Conservation (phyloP, 23 red algal genomes). For the Gracilaria vermiculophylla region DNA sequence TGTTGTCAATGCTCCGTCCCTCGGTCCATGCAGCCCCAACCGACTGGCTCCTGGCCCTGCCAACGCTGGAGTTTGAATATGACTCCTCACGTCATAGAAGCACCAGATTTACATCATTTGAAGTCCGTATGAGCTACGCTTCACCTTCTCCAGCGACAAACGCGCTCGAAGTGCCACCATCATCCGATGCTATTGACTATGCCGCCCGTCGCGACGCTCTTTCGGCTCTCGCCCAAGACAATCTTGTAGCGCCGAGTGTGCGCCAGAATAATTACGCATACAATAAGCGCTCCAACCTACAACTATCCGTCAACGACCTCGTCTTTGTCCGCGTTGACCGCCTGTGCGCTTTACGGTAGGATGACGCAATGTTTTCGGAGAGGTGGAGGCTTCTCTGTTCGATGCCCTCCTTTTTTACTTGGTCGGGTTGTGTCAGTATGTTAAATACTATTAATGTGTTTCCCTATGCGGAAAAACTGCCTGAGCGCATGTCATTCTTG, state of each 20-base stretch:
- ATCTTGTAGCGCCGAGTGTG: neutral
- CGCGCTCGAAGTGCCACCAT: neutral
- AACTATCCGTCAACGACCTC: neutral
- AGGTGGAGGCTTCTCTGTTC: no score
- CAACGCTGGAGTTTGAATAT: constrained; percentile 20
- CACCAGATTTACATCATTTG: neutral
- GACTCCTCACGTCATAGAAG: neutral
- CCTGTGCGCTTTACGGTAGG: no score
- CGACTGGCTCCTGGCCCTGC: neutral
- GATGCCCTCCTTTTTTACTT: no score
- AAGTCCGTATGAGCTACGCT: constrained; percentile 6
- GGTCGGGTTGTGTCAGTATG: no score
- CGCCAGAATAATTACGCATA: neutral
- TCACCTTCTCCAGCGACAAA: neutral
- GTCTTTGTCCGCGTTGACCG: no score
- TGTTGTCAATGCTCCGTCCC: neutral
- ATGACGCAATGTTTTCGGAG: no score
- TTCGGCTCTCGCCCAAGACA: neutral
- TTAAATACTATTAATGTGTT: no score
- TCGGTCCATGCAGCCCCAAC: neutral
- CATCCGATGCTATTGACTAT: neutral
- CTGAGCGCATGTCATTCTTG: no score
- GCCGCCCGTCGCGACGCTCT: neutral
- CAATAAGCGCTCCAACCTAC: neutral
- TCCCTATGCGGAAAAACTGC: no score